Evolutionary conservation across 306 rosid species (phyloP).

Genomic region (Chamaecrista fasciculata): DNA sequence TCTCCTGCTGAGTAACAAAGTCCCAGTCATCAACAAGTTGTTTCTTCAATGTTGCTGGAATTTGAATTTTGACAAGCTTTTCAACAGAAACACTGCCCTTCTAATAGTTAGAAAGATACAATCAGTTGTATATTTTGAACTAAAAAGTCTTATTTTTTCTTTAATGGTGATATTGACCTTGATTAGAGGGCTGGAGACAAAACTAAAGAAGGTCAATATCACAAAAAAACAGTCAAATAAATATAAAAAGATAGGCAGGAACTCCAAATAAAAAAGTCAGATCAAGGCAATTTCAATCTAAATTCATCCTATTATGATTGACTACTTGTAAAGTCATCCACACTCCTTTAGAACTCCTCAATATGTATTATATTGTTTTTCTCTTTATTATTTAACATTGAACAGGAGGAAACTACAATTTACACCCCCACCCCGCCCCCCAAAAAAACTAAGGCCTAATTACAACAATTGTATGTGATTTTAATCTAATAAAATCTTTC

Average conservation of each 20-base stretch:
- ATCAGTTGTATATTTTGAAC: slow-evolving; percentile 26
- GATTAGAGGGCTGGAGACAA: neutral
- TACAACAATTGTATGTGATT: neutral
- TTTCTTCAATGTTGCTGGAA: slow-evolving; percentile 83
- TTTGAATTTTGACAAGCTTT: slow-evolving; percentile 89
- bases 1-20: slow-evolving; percentile 81
- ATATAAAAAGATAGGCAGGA: no score
- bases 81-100: slow-evolving; percentile 65
- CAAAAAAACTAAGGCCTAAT: neutral
- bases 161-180: no score
- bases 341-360: neutral
- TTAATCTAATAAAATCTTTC: neutral
- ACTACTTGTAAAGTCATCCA: neutral
- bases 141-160: no score
- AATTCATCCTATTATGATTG: neutral
- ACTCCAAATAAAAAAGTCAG: neutral
- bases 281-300: neutral
- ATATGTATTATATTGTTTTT: neutral
- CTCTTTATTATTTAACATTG: neutral
- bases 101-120: slow-evolving; percentile 46
- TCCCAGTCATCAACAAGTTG: slow-evolving; percentile 97
- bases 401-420: neutral
- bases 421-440: no score
- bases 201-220: neutral
- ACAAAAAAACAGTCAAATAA: neutral